Conservation (phyloP, 1,284 basidiomycete species). For the Golubevia sp. region DNA sequence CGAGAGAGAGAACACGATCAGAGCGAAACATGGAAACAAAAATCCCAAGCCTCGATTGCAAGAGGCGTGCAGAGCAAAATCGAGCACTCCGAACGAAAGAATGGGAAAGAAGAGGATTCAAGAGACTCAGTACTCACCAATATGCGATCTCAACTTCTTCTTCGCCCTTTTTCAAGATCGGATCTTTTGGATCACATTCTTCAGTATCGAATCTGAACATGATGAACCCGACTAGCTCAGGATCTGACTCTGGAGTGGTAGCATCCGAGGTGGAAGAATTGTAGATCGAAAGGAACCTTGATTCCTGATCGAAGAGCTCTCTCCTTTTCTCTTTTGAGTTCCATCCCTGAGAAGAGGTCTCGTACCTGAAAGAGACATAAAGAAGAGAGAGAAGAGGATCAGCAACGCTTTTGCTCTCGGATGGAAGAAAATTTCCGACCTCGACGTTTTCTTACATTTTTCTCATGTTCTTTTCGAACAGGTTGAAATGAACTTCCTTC, state of each 20-base stretch:
- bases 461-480: conserved; percentile 6
- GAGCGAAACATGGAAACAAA: too few species aligned
- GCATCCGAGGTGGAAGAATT: neutral
- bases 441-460: conserved; percentile 9
- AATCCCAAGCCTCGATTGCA: too few species aligned
- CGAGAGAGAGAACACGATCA: too few species aligned
- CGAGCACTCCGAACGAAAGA: too few species aligned
- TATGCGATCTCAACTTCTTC: conserved; percentile 6
- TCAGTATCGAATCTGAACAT: conserved; percentile 9
- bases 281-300: neutral
- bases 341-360: conserved; percentile 1
- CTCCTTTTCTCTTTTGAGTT: conserved; percentile 6
- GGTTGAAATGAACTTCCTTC: neutral
- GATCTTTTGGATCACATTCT: conserved; percentile 5
- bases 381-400: neutral
- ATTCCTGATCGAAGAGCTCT: conserved; percentile 1
- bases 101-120: too few species aligned
- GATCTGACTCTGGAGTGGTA: neutral
- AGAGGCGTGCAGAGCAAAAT: too few species aligned
- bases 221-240: conserved; percentile 1
- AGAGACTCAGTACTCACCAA: too few species aligned
- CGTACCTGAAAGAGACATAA: neutral
- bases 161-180: neutral
- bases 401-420: too few species aligned
- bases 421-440: too few species aligned